These are phyloP conservation scores for Trichoderma koningii DNA, from an alignment of 2,329 filamentous ascomycete genomes.

Conservation along the genomic window DNA sequence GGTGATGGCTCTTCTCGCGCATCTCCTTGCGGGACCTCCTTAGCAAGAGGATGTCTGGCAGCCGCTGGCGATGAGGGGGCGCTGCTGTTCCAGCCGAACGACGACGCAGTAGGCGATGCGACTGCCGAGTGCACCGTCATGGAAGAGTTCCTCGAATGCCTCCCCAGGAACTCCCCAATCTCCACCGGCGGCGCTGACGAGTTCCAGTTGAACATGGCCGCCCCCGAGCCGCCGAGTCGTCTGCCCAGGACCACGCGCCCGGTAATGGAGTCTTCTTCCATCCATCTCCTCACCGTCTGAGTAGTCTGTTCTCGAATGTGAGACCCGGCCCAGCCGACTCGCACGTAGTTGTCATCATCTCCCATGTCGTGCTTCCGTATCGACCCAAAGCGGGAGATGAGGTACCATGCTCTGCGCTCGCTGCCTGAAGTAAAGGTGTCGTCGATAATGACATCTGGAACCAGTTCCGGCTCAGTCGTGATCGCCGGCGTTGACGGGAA, in stretches of 20 bases:
- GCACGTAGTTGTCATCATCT: conserved; percentile 61
- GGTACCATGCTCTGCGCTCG: conserved; percentile 67
- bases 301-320: conserved; percentile 55
- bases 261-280: conserved; percentile 63
- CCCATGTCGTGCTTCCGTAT: conserved; percentile 58
- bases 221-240: conserved; percentile 45
- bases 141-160: conserved; percentile 33
- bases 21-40: conserved; percentile 1
- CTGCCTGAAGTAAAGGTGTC: conserved; percentile 58
- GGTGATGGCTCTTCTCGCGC: not conserved
- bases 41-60: conserved; percentile 16
- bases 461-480: conserved; percentile 38
- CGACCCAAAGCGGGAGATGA: conserved; percentile 62
- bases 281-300: conserved; percentile 64
- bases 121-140: conserved; percentile 32
- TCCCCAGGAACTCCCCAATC: conserved; percentile 44
- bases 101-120: conserved; percentile 35
- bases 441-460: conserved; percentile 51
- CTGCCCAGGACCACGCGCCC: conserved; percentile 49
- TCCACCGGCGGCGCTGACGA: conserved; percentile 53
- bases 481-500: conserved; percentile 35
- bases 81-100: conserved; percentile 35
- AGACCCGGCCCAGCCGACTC: conserved; percentile 60
- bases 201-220: conserved; percentile 64
- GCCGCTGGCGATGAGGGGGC: conserved; percentile 27